phyloP scores from a whole-genome alignment of 2,329 filamentous ascomycete species.

The Colletotrichum phormii region DNA sequence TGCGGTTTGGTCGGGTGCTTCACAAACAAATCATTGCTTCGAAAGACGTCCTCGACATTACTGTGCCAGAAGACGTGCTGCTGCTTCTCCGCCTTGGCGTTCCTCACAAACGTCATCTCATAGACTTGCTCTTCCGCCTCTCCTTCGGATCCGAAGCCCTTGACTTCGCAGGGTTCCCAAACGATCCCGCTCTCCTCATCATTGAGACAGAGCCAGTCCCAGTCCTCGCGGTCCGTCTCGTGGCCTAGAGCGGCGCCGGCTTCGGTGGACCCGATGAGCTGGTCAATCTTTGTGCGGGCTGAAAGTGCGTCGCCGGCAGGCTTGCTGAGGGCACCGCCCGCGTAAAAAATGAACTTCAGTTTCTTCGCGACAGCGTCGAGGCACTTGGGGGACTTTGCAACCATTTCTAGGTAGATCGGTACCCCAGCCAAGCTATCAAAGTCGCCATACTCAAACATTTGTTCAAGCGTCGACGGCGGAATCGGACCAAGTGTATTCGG shows the following conservation, averaged over 20 bases:
- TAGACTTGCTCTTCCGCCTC: constrained; percentile 41
- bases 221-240: constrained; percentile 42
- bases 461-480: constrained; percentile 40
- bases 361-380: constrained; percentile 40
- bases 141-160: not conserved
- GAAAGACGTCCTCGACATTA: not conserved
- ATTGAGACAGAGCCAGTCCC: constrained; percentile 47
- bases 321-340: constrained; percentile 45
- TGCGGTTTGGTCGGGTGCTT: constrained; percentile 47
- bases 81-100: constrained; percentile 39
- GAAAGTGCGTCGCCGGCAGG: constrained; percentile 44
- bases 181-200: constrained; percentile 23
- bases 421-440: constrained; percentile 18
- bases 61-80: constrained; percentile 53
- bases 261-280: constrained; percentile 48
- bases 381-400: constrained; percentile 26
- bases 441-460: constrained; percentile 28
- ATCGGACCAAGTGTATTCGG: constrained; percentile 29
- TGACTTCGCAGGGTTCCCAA: constrained; percentile 10
- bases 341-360: constrained; percentile 41
- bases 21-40: constrained; percentile 52
- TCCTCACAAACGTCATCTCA: constrained; percentile 47
- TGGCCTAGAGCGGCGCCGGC: constrained; percentile 38
- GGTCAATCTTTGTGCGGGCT: constrained; percentile 41
- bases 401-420: constrained; percentile 17